Base-by-base conservation (phyloP, 2,329 filamentous ascomycete genomes). In the Corynespora cassiicola region DNA sequence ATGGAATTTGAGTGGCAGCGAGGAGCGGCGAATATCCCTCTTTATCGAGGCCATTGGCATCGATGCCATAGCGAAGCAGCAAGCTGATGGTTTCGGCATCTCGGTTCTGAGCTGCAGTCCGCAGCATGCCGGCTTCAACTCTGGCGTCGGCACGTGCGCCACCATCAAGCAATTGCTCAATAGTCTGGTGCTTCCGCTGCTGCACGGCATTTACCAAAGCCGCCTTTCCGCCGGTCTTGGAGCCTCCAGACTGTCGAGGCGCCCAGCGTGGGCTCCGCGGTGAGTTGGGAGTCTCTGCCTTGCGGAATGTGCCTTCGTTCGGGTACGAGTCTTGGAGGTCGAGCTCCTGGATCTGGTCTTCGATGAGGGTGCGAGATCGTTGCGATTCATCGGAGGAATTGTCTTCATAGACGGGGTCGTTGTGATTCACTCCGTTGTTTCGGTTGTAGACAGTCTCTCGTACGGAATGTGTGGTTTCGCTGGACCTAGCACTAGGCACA, bases 141-240 rank as follows among this genome's bases (percentile, higher is more conserved):
- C 47, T 47, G 7, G 53, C 41, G 32, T 66, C 61, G 17, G 56
- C 53, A 36, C 48, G 57, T 7, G 59, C 54, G 8, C 63, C 63
- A n/a, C 59, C 50, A 10, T 66, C 60, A 6, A 66, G 50, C 9
- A 66, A 42, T 30, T 66, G 60, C 34, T 63, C 59, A 9, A 66
- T 51, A 9, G 80, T 80, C 8, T 82, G 81, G 45, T 87, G 86
- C 65, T 85, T 84, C 49, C 85, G 73, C 4, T 87, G 74, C 33
- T 77, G 77, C 0, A 82, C 80, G 3, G 76, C 81, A 15, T 80
- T 78, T 74, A 75, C 11, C 65, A 75, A 34, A 71, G 64, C 66
- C 17, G 54, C 53, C 40, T 66, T 70, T 7, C 68, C 63, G 21
- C 59, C 61, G 10, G 59, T 48, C 29, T 62, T 59, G 5, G 62